Evolutionary conservation across 2,329 filamentous ascomycete genomes (phyloP).

Genomic region (Colletotrichum tanaceti): DNA sequence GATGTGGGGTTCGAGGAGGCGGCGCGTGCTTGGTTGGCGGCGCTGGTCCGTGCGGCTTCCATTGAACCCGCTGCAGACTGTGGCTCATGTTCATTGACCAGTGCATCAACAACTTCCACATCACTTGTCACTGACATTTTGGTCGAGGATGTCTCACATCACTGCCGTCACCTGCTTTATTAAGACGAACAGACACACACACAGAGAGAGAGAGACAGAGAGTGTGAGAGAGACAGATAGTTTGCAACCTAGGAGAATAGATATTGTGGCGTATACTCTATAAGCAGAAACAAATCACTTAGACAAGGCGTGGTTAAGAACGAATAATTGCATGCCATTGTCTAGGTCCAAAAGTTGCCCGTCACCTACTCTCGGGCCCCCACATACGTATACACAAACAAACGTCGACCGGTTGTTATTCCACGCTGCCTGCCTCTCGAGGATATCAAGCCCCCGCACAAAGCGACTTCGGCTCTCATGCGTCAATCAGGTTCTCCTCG

Average conservation of each 20-base stretch:
- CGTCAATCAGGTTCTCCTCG: conserved; percentile 72
- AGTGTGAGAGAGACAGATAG: no score
- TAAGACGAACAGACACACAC: no score
- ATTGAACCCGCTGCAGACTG: conserved; percentile 22
- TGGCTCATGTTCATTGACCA: neutral
- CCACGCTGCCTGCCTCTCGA: conserved; percentile 26
- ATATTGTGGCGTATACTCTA: conserved; percentile 8
- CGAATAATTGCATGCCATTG: conserved; percentile 39
- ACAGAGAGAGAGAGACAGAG: no score
- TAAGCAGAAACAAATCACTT: conserved; percentile 23
- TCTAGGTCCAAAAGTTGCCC: conserved; percentile 39
- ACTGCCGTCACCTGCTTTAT: no score
- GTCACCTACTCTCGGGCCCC: conserved; percentile 16
- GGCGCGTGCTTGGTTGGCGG: conserved; percentile 27
- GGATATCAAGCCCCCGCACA: conserved; percentile 27
- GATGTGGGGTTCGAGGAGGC: conserved; percentile 39
- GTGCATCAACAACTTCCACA: conserved; percentile 1
- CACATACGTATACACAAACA: conserved; percentile 40
- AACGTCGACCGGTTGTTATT: conserved; percentile 23
- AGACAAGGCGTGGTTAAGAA: conserved; percentile 23
- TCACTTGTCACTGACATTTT: neutral
- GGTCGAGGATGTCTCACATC: neutral
- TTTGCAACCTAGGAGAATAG: no score
- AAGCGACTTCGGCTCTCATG: conserved; percentile 50
- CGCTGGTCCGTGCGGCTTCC: conserved; percentile 23